phyloP scores from a whole-genome alignment of 371 early-diverging fungal genomes.

The Haplosporangium sp. region DNA sequence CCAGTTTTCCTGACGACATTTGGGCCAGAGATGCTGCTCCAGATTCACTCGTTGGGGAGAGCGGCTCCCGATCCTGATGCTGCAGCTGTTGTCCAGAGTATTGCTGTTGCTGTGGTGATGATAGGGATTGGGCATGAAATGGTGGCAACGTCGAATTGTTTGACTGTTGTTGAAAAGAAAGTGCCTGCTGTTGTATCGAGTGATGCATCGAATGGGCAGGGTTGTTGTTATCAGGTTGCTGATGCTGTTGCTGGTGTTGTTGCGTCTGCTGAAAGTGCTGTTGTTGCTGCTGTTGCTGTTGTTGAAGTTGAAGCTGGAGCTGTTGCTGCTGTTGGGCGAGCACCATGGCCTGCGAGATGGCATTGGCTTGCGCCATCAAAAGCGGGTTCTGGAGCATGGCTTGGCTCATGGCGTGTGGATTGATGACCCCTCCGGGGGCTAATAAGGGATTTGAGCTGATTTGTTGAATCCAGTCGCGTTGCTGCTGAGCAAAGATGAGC shows the following conservation, averaged over 20 bases:
- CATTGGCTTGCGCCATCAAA: constrained; percentile 31
- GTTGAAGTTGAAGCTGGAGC: constrained; percentile 24
- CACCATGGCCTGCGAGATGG: constrained; percentile 40
- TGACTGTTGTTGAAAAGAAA: constrained; percentile 17
- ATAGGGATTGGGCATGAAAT: background rate
- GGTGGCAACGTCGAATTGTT: constrained; percentile 20
- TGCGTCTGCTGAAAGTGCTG: constrained; percentile 22
- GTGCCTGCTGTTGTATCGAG: constrained; percentile 2
- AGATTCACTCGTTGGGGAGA: constrained; percentile 20
- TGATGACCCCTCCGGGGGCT: constrained; percentile 31
- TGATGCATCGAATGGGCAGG: constrained; percentile 3
- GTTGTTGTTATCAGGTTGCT: constrained; percentile 13
- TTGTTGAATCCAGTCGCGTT: constrained; percentile 31
- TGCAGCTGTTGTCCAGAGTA: constrained; percentile 19
- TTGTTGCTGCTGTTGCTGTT: constrained; percentile 34
- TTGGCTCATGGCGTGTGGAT: constrained; percentile 38
- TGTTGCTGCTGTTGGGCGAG: constrained; percentile 48
- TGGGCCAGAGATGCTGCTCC: constrained; percentile 3
- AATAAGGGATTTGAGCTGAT: constrained; percentile 26
- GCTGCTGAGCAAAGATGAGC: constrained; percentile 14
- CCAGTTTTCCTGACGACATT: constrained; percentile 12
- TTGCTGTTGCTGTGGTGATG: constrained; percentile 12
- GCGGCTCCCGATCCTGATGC: constrained; percentile 23
- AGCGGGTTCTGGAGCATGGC: constrained; percentile 33
- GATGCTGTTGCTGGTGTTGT: constrained; percentile 22